These are phyloP conservation scores for Fusarium poae DNA, from an alignment of 2,329 filamentous ascomycete species.

Conservation along the genomic window DNA sequence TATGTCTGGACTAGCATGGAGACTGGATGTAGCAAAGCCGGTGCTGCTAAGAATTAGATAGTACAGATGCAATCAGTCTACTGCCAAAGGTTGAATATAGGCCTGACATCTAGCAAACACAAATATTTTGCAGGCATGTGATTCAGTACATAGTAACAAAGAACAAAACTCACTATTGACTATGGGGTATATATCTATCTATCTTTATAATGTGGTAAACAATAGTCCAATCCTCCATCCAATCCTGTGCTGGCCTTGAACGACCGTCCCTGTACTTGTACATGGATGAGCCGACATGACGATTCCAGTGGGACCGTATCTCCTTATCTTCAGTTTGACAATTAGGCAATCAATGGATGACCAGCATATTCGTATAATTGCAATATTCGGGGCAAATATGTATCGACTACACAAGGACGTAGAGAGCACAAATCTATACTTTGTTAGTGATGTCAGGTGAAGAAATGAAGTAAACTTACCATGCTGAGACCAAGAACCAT, in stretches of 20 bases:
- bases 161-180: constrained; percentile 14
- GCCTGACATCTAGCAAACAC: background rate
- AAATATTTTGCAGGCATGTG: background rate
- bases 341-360: background rate
- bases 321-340: background rate
- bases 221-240: background rate
- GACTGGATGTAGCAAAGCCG: constrained; percentile 7
- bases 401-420: constrained; percentile 60
- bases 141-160: background rate
- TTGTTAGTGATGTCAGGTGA: constrained; percentile 29
- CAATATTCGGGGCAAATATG: background rate
- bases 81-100: background rate
- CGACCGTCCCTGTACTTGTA: background rate
- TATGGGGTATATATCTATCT: constrained; percentile 39
- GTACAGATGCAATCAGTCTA: background rate
- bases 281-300: background rate
- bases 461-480: constrained; percentile 64
- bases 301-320: background rate
- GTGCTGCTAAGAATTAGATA: background rate
- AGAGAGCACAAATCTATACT: constrained; percentile 65
- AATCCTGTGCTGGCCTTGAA: constrained; percentile 3
- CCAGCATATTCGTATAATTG: constrained; percentile 12
- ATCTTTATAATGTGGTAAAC: constrained; percentile 5
- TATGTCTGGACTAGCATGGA: background rate
- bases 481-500: constrained; percentile 89